Evolutionary conservation across 2,329 filamentous ascomycete species (phyloP).

Genomic region (Arthrinium phaeospermum): DNA sequence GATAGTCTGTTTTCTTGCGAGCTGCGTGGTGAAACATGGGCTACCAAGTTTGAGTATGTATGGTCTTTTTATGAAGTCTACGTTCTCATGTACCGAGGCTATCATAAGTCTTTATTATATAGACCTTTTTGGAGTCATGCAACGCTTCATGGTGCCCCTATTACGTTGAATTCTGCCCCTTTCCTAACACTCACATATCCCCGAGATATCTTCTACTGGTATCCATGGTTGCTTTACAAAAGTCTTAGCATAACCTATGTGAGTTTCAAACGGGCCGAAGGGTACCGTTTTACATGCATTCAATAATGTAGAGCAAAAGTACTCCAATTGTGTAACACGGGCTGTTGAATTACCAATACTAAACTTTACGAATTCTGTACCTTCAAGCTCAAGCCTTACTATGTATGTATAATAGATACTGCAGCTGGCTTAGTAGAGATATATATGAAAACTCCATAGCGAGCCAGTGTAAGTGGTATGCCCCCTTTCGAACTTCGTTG

Average conservation of each 20-base stretch:
- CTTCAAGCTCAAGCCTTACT: background rate
- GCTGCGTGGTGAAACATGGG: background rate
- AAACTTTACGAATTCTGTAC: background rate
- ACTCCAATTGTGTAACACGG: too few relatives aligned
- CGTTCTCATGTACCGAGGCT: background rate
- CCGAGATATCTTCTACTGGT: too few relatives aligned
- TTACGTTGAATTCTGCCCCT: background rate
- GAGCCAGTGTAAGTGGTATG: background rate
- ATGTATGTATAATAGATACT: background rate
- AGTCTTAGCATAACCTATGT: too few relatives aligned
- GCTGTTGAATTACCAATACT: background rate
- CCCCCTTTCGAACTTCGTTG: background rate
- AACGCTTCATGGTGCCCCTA: background rate
- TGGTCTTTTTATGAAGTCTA: background rate
- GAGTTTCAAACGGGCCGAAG: too few relatives aligned
- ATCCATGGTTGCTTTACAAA: too few relatives aligned
- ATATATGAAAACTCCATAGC: background rate
- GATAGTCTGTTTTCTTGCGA: background rate
- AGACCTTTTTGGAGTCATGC: background rate
- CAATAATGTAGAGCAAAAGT: too few relatives aligned
- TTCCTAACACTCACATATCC: too few relatives aligned
- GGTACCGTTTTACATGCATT: too few relatives aligned
- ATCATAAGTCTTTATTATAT: background rate
- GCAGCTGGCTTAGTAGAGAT: accelerated
- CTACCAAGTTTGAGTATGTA: background rate